Evolutionary conservation across 2,329 filamentous ascomycete species (phyloP), one percentile per base, ranked within the genome.

Genomic region (Zymoseptoria brevis): DNA sequence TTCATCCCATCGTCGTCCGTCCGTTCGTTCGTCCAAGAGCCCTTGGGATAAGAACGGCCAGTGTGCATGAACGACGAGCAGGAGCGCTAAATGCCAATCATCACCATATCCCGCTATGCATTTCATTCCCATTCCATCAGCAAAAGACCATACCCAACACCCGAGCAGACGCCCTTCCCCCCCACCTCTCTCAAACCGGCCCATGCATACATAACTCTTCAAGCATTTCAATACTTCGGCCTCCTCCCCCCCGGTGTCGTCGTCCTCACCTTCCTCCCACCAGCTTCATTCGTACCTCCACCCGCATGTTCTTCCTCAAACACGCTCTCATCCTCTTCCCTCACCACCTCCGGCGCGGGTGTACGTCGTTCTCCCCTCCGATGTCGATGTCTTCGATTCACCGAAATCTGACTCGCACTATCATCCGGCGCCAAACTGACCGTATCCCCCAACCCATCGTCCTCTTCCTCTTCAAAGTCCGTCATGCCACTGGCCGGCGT

Each of bases 341-440:
- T 85, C 57, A 90, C 88, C 5, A 84, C 82, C 13, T 87, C 87
- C 1, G 88, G 88, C 19, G 87, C 90, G 60, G 86, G 80, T 64
- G 87, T 79, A 74, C 89, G 86, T 45, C 61, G 63, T 81, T 83
- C 67, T 84, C 81, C 69, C 86, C 78, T 78, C 87, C 88, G 50
- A 83, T 86, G 69, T 85, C 79, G 66, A 85, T 80, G 67, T 68
- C 87, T 80, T 66, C 87, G 75, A 56, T 86, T 87, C 70, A 85
- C 88, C 69, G 84, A 87, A 60, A 93, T 89, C 70, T 92, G 91
- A 74, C 88, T 91, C 22, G 89, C 89, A 57, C 83, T 87, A 72
- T 93, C 89, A 68, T 93, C 89, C 0, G 89, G 89, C 65, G 86
- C 86, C 54, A 93, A 78, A 65, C 78, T 77, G 49, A 74, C 77